Evolutionary conservation across 192 early-diverging fungal genomes (phyloP).

Genomic region (Gonapodya sp.): DNA sequence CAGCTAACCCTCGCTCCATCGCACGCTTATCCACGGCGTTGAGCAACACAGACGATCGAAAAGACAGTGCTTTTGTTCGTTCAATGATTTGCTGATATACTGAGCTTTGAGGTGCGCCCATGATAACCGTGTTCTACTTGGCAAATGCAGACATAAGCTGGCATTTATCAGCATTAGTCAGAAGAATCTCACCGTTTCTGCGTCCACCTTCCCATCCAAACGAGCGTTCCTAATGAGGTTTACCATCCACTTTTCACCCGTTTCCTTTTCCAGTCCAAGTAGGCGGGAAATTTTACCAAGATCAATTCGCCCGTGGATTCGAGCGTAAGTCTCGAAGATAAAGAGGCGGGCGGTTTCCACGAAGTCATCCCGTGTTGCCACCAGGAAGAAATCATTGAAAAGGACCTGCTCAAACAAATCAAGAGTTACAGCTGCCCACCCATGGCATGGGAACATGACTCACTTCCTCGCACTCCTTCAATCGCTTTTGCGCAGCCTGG

Average conservation of each 20-base stretch:
- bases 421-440: background rate
- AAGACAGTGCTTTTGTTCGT: constrained; percentile 80
- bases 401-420: constrained; percentile 40
- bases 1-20: constrained; percentile 18
- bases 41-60: constrained; percentile 80
- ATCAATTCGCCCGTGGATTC: constrained; percentile 94
- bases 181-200: constrained; percentile 49
- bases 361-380: constrained; percentile 80
- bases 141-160: background rate
- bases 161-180: background rate
- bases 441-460: background rate
- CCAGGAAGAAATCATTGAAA: constrained; percentile 84
- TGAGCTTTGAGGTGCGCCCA: constrained; percentile 77
- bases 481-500: constrained; percentile 75
- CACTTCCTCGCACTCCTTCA: constrained; percentile 71
- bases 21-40: constrained; percentile 87
- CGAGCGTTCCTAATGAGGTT: constrained; percentile 91
- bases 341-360: constrained; percentile 88
- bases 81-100: constrained; percentile 95
- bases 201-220: constrained; percentile 96
- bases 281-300: constrained; percentile 64
- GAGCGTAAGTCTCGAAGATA: constrained; percentile 94
- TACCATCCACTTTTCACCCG: constrained; percentile 96
- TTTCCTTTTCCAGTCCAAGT: constrained; percentile 76
- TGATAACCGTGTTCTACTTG: constrained; percentile 72